These are phyloP conservation scores for Beauveria asiatica DNA, from an alignment of 2,329 filamentous ascomycete genomes.

Conservation along the genomic window DNA sequence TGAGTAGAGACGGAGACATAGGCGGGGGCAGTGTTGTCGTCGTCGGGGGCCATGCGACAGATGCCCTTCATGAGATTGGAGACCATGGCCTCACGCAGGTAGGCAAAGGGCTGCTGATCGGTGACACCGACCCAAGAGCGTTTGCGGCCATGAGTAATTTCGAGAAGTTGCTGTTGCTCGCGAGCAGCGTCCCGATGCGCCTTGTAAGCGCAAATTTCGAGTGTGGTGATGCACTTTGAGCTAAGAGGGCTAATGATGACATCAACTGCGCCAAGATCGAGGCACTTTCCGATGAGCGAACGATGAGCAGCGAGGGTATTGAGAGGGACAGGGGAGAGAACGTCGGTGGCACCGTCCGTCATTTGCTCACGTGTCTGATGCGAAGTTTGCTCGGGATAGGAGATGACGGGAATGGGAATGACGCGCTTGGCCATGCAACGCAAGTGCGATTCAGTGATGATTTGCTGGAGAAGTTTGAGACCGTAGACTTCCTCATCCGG, in stretches of 20 bases:
- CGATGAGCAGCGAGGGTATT: conserved; percentile 24
- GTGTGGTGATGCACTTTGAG: conserved; percentile 60
- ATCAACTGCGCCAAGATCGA: conserved; percentile 81
- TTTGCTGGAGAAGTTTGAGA: conserved; percentile 44
- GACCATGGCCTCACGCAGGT: conserved; percentile 88
- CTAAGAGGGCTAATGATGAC: conserved; percentile 75
- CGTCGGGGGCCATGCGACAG: conserved; percentile 58
- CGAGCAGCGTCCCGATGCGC: conserved; percentile 67
- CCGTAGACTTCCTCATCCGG: conserved; percentile 46
- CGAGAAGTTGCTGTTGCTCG: conserved; percentile 64
- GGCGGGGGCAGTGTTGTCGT: conserved; percentile 55
- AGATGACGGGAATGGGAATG: conserved; percentile 47
- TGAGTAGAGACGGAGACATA: conserved; percentile 60
- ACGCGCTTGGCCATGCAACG: conserved; percentile 48
- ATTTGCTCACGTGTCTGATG: conserved; percentile 23
- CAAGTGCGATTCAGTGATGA: conserved; percentile 49
- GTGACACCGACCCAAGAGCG: conserved; percentile 86
- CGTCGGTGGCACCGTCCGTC: conserved; percentile 32
- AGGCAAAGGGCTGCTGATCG: conserved; percentile 79
- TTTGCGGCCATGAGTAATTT: conserved; percentile 67
- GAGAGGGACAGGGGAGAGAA: conserved; percentile 12
- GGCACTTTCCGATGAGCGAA: conserved; percentile 55
- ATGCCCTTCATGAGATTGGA: conserved; percentile 84
- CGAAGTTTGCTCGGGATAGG: conserved; percentile 25
- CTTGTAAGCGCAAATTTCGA: conserved; percentile 78